Percentiles rank a stretch among this genome's conserved stretches.
These are phyloP conservation scores for Rosellinia necatrix DNA, from an alignment of 2,329 filamentous ascomycete species.

Conservation along the genomic window DNA sequence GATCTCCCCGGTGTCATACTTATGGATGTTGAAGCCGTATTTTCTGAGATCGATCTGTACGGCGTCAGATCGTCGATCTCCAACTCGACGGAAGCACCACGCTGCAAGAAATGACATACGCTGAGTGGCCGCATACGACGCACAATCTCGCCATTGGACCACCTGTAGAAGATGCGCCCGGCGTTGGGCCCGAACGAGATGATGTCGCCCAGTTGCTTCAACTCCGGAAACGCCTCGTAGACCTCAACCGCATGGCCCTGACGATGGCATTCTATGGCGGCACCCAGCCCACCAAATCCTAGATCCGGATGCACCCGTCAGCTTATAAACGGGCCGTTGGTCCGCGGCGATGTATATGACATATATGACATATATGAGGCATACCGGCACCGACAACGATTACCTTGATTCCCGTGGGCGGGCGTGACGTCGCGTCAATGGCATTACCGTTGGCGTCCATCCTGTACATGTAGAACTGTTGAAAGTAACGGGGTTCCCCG, in stretches of 20 bases:
- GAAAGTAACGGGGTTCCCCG: not conserved
- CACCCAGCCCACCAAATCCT: constrained; percentile 66
- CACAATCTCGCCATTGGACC: constrained; percentile 55
- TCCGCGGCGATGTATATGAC: not conserved
- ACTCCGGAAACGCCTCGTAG: constrained; percentile 61
- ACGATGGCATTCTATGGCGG: constrained; percentile 65
- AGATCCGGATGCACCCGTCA: constrained; percentile 22
- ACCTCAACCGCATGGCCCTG: constrained; percentile 64
- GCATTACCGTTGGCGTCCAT: constrained; percentile 31
- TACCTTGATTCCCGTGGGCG: constrained; percentile 56
- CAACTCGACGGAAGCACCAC: not conserved
- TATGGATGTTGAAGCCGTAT: constrained; percentile 66
- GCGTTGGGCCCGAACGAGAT: constrained; percentile 66
- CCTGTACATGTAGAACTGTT: not conserved
- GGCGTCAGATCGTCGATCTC: not conserved
- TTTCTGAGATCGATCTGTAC: constrained; percentile 51
- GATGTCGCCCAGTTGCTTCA: constrained; percentile 65
- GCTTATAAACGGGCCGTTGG: not conserved
- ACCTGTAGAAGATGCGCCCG: constrained; percentile 64
- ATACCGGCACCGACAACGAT: constrained; percentile 54
- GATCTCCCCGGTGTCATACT: constrained; percentile 63
- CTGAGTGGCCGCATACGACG: constrained; percentile 53
- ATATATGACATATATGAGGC: constrained; percentile 11
- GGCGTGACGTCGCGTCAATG: constrained; percentile 23
- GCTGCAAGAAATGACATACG: constrained; percentile 1